Conservation (phyloP, 1,284 basidiomycete genomes). For the Peniophora sp. region DNA sequence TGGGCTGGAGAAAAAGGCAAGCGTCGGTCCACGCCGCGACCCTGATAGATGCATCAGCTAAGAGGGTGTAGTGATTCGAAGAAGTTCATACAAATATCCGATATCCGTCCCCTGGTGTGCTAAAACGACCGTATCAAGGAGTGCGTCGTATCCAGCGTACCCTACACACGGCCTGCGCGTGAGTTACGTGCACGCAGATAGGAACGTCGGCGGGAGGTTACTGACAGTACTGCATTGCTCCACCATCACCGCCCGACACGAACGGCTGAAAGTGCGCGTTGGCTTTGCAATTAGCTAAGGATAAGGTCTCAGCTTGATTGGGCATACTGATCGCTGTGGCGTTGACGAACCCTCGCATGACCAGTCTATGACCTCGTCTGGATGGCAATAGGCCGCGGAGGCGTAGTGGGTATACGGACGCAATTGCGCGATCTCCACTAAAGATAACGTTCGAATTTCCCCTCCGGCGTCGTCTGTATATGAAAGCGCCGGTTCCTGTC, state of each 20-base stretch:
- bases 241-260: slow-evolving; percentile 55
- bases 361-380: slow-evolving; percentile 24
- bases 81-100: slow-evolving; percentile 2
- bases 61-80: slow-evolving; percentile 4
- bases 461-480: too few species aligned
- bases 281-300: slow-evolving; percentile 40
- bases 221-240: slow-evolving; percentile 33
- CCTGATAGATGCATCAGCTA: slow-evolving; percentile 21
- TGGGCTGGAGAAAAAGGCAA: slow-evolving; percentile 16
- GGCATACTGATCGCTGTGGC: background rate
- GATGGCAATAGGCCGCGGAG: slow-evolving; percentile 26
- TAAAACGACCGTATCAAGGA: slow-evolving; percentile 35
- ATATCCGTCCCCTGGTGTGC: slow-evolving; percentile 45
- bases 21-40: slow-evolving; percentile 45
- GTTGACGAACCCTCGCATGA: slow-evolving; percentile 26
- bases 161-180: background rate
- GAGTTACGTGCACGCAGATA: background rate
- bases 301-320: background rate
- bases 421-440: slow-evolving; percentile 24
- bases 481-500: too few species aligned
- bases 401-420: slow-evolving; percentile 33
- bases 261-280: slow-evolving; percentile 45
- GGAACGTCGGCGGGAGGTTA: background rate
- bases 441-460: slow-evolving; percentile 13
- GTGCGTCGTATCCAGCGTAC: slow-evolving; percentile 42